Base-by-base conservation (phyloP, 1,284 basidiomycete species). In the Amylostereum chailletii region DNA sequence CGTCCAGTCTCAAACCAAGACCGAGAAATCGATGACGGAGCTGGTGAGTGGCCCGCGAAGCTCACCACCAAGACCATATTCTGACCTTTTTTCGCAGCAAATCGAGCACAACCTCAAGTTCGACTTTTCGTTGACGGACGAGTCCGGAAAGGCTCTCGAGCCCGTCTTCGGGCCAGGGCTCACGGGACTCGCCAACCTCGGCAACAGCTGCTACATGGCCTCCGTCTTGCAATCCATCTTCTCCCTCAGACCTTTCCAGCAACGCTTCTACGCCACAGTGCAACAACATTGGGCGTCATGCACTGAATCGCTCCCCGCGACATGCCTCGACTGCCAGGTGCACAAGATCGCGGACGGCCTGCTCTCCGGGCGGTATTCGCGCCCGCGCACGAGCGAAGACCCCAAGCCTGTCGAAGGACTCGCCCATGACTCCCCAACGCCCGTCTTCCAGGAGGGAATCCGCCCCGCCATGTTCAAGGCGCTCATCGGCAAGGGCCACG, bases 151-250 rank as follows among this genome's bases (percentile, higher is more conserved):
- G 48, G 86, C 90, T 6, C 75, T 98, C 4, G 79, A 91, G 61
- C 94, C 94, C 0, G 68, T 97, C 9, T 95, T 89, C 62, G 96
- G 95, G 0, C 81, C 86, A 1, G 91, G 90, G 0, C 66, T 94
- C 38, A 98, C 95, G 0, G 96, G 95, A 2, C 70, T 99, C 1
- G 74, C 82, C 40, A 99, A 99, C 64, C 79, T 99, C 1, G 96
- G 95, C 1, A 99, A 98, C 69, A 92, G 93, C 66, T 99, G 96
- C 66, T 99, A 99, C 71, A 92, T 99, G 83, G 91, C 94, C 0
- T 97, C 94, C 0, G 86, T 94, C 19, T 67, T 98, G 0, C 95
- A 99, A 70, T 79, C 82, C 0, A 60, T 98, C 1, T 97, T 97
- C 68, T 75, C 92, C 0, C 74, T 97, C 2, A 76, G 86, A 0